Base-by-base conservation (phyloP, 345 rosid genomes). In the Rubroshorea leprosula region DNA sequence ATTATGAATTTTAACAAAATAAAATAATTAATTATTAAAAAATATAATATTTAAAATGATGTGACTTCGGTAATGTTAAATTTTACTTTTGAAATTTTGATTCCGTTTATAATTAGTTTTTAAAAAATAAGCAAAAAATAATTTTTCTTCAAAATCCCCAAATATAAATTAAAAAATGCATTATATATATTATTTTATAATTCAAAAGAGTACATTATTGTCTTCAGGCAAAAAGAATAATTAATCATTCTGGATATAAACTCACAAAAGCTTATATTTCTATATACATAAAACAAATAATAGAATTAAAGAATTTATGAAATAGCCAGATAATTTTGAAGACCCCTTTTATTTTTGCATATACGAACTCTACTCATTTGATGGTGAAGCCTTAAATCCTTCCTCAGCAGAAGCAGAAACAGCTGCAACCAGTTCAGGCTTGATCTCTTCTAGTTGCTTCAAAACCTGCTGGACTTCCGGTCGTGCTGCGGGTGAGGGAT, bases 401-500 rank as follows among this genome's bases (percentile, higher is more conserved):
- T 75, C 81, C 60, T 68, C 80, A 22, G 68, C 79, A 46, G 74
- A 50, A 63, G 66, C 65, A 10, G 52, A 54, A 17, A 41, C 60
- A 23, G 62, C n/a, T n/a, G n/a, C 22, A 10, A 67, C 59, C 48
- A 70, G 19, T 64, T 83, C 89, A 41, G 96, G 85, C 70, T 75
- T 83, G 45, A 84, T 89, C 75, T 86, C 90, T 63, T 92, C 89
- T 50, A 89, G 44, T 65, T 92, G 87, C 68, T 74, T 75, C 39
- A 92, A 66, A 31, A 86, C 85, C 67, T 86, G 82, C 22, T 22
- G 72, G 26, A 73, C 93, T 59, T 89, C 97, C 0, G 97, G 97
- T 6, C 98, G 78, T 0, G 93, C 81, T 0, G 83, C 69, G 0
- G 99, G 94, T 3, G 97, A 78, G 23, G 88, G 91, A 55, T 92